phyloP scores from a whole-genome alignment of 129 eudicot species.

The Helianthus annuus region DNA sequence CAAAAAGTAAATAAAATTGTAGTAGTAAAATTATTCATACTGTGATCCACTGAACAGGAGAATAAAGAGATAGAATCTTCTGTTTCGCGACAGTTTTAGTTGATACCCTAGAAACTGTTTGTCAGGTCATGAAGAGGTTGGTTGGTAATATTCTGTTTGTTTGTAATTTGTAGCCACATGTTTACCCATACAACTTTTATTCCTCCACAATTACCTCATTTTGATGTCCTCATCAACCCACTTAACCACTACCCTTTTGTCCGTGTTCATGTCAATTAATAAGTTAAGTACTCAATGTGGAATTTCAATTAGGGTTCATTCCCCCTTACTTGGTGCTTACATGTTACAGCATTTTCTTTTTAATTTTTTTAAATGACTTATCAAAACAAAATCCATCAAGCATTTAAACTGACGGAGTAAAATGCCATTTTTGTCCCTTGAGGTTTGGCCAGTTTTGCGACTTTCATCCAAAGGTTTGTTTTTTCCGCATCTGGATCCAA shows the following conservation, averaged over 20 bases:
- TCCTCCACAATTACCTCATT: slow-evolving; percentile 5
- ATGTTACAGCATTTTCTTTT: not conserved
- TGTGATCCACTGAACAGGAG: not conserved
- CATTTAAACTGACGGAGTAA: not conserved
- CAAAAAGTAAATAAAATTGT: not conserved
- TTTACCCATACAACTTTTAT: slow-evolving; percentile 10
- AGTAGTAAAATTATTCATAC: not conserved
- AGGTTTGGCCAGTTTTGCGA: too few relatives aligned
- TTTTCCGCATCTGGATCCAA: too few relatives aligned
- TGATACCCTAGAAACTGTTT: not conserved
- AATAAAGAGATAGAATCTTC: not conserved
- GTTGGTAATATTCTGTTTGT: not conserved
- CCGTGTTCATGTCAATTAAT: not conserved
- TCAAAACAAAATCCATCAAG: not conserved
- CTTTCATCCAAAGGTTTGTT: too few relatives aligned
- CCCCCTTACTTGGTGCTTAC: not conserved
- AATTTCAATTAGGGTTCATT: slow-evolving; percentile 5
- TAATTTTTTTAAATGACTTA: not conserved
- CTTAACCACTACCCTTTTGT: slow-evolving; percentile 5
- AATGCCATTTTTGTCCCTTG: too few relatives aligned
- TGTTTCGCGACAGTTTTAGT: not conserved
- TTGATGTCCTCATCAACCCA: not conserved
- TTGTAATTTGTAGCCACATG: slow-evolving; percentile 2
- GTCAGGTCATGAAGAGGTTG: not conserved
- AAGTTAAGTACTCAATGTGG: not conserved